Evolutionary conservation across 495 filamentous ascomycete genomes (phyloP).

Genomic region (Entonaema liquescens): DNA sequence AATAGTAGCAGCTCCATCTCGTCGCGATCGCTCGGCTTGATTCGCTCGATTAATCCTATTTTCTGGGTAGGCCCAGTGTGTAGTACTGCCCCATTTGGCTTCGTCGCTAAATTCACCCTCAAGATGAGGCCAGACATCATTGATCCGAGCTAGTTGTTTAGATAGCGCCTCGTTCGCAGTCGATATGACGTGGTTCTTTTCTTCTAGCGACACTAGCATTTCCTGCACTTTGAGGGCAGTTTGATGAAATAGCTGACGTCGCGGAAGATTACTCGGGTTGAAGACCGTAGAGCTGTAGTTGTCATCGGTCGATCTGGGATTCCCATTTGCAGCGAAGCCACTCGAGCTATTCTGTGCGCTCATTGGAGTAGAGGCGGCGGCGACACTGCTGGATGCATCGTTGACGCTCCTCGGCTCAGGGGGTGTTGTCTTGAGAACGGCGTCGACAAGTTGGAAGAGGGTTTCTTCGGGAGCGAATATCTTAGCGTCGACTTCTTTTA

Average conservation of each 20-base stretch:
- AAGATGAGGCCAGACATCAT: constrained; percentile 83
- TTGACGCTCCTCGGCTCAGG: constrained; percentile 54
- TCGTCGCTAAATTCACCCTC: constrained; percentile 92
- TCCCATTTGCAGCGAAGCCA: constrained; percentile 46
- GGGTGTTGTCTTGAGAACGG: constrained; percentile 67
- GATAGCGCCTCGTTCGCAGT: constrained; percentile 88
- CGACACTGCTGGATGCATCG: constrained; percentile 54
- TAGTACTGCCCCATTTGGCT: constrained; percentile 86
- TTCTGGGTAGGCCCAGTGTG: constrained; percentile 95
- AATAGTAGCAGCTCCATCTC: constrained; percentile 76
- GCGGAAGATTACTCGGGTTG: constrained; percentile 62
- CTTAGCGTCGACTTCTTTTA: constrained; percentile 98
- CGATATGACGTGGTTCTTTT: constrained; percentile 94
- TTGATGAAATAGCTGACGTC: constrained; percentile 72
- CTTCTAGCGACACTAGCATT: constrained; percentile 85
- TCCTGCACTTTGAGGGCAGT: constrained; percentile 68
- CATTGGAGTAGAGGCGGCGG: constrained; percentile 52
- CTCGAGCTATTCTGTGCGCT: constrained; percentile 56
- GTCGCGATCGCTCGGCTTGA: constrained; percentile 72
- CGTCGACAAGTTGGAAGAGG: constrained; percentile 73
- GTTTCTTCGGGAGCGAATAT: constrained; percentile 76
- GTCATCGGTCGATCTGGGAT: constrained; percentile 50
- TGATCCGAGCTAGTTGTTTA: constrained; percentile 83
- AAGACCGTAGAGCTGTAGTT: constrained; percentile 50
- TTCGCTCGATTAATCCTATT: constrained; percentile 73